Percentiles rank a stretch among this genome's conserved stretches.
These are phyloP conservation scores for Talaromyces albobiverticillius DNA, from an alignment of 2,329 filamentous ascomycete genomes.

Conservation along the genomic window DNA sequence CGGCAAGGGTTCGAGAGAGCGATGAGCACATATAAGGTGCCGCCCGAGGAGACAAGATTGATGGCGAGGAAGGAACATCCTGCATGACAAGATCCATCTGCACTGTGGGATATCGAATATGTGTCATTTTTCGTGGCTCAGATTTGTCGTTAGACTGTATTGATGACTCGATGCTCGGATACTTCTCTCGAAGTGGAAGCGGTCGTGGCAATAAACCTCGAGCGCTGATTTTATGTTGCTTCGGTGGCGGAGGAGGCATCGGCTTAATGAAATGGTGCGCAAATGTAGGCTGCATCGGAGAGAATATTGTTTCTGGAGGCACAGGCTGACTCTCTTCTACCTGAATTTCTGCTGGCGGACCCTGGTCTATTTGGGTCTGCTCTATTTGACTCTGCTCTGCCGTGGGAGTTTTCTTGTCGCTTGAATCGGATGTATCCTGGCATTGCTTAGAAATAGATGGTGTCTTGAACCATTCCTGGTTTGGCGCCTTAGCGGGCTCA, in stretches of 20 bases:
- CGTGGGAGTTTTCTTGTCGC: neutral
- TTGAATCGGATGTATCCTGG: neutral
- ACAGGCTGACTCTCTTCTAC: neutral
- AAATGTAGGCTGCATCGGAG: slow-evolving; percentile 5
- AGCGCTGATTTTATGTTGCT: slow-evolving; percentile 19
- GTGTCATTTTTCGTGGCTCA: slow-evolving; percentile 7
- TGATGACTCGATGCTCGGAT: slow-evolving; percentile 22
- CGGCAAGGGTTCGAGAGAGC: slow-evolving; percentile 32
- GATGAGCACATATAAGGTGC: slow-evolving; percentile 41
- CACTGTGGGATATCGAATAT: slow-evolving; percentile 21
- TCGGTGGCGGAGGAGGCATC: slow-evolving; percentile 18
- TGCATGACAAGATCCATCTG: slow-evolving; percentile 38
- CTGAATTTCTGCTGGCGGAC: neutral
- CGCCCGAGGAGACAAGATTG: slow-evolving; percentile 45
- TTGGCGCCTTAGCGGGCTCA: slow-evolving; percentile 28
- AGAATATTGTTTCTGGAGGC: slow-evolving; percentile 3
- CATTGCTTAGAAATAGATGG: slow-evolving; percentile 22
- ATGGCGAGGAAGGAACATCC: slow-evolving; percentile 34
- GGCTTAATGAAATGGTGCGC: slow-evolving; percentile 20
- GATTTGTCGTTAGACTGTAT: slow-evolving; percentile 2
- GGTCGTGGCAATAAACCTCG: slow-evolving; percentile 35
- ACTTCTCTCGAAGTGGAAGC: slow-evolving; percentile 37
- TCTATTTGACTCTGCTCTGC: neutral
- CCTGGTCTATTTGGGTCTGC: neutral
- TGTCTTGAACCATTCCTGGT: slow-evolving; percentile 35